A percentile compares a stretch with the other conserved stretches of the same genome.
Evolutionary conservation across 2,329 filamentous ascomycete species (phyloP).

Genomic region (Annulohypoxylon truncatum): DNA sequence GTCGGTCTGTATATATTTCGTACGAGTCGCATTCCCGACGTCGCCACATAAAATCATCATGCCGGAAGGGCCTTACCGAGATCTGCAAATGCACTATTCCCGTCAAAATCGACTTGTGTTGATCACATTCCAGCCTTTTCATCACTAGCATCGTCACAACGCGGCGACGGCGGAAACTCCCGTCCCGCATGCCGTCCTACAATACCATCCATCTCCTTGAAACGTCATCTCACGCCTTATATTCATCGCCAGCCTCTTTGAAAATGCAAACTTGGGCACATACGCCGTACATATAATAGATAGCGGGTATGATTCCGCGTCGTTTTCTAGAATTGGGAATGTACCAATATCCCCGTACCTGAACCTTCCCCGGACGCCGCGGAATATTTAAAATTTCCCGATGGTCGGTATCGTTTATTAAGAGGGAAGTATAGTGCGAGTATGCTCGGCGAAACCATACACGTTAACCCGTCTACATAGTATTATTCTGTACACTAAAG

Average conservation of each 20-base stretch:
- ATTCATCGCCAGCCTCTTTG: not conserved
- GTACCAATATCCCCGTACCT: not conserved
- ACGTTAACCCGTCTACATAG: not conserved
- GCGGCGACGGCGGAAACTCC: slow-evolving; percentile 23
- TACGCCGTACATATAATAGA: not conserved
- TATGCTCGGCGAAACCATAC: not conserved
- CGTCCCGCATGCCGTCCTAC: slow-evolving; percentile 5
- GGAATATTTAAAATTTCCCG: not conserved
- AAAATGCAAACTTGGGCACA: not conserved
- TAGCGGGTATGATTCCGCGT: not conserved
- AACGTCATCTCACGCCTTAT: slow-evolving; percentile 12
- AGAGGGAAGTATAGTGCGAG: not conserved
- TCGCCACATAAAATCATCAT: not conserved
- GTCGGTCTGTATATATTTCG: not conserved
- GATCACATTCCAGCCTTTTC: slow-evolving; percentile 10
- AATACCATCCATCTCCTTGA: not conserved
- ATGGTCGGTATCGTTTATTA: not conserved
- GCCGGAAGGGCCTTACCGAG: slow-evolving; percentile 10
- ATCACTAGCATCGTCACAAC: slow-evolving; percentile 13
- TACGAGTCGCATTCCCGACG: not conserved
- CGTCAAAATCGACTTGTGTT: slow-evolving; percentile 3
- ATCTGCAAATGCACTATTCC: slow-evolving; percentile 6
- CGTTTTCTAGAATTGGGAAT: not conserved
- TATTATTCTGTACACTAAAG: no score
- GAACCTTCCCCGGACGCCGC: not conserved